Conservation (phyloP, 352 stramenopile genomes). For the Plasmopara viticola region DNA sequence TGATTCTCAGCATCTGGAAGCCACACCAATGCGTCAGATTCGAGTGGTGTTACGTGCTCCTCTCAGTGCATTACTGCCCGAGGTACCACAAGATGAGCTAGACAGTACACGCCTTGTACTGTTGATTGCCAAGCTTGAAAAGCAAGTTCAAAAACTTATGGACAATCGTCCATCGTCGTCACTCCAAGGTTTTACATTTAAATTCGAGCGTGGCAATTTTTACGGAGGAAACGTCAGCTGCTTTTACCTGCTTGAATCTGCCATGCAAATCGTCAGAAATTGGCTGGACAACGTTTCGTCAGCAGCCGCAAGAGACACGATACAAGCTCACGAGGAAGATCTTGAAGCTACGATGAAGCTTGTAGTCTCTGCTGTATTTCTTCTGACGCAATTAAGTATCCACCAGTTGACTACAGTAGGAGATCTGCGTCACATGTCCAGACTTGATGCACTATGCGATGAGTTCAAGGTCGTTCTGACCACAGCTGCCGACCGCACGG, state of each 20-base stretch:
- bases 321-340: constrained; percentile 13
- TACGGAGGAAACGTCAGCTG: constrained; percentile 15
- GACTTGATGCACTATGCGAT: constrained; percentile 28
- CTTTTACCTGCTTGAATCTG: constrained; percentile 18
- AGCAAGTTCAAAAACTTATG: constrained; percentile 28
- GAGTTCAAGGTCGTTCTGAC: constrained; percentile 23
- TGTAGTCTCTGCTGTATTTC: constrained; percentile 23
- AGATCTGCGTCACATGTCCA: constrained; percentile 21
- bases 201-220: constrained; percentile 16
- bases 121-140: constrained; percentile 37
- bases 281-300: constrained; percentile 11
- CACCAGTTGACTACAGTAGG: constrained; percentile 32
- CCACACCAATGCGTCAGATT: neutral
- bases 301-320: neutral
- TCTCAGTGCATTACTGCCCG: constrained; percentile 7
- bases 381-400: constrained; percentile 37
- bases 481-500: neutral
- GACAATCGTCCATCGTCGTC: neutral
- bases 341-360: constrained; percentile 18
- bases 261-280: constrained; percentile 10
- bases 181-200: constrained; percentile 12
- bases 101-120: constrained; percentile 26
- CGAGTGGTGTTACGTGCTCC: constrained; percentile 7
- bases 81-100: constrained; percentile 1
- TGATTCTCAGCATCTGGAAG: constrained; percentile 3